Percentiles rank a stretch among this genome's conserved stretches.
These are phyloP conservation scores for Kwoniella shivajii DNA, from an alignment of 1,284 basidiomycete species.

Conservation along the genomic window DNA sequence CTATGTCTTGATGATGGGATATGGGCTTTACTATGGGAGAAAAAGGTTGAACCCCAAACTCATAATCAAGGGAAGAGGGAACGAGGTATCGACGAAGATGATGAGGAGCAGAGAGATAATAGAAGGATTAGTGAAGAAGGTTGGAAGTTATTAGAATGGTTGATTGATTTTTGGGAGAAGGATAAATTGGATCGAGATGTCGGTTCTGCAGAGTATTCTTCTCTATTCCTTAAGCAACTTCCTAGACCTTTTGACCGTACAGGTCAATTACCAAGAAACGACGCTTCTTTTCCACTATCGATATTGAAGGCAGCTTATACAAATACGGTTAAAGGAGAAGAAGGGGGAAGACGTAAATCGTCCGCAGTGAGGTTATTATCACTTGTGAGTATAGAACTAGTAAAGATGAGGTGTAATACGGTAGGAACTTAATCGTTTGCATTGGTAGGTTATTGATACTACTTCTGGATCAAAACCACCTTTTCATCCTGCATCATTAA, in stretches of 20 bases:
- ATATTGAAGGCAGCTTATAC: conserved; percentile 20
- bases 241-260: conserved; percentile 16
- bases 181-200: conserved; percentile 5
- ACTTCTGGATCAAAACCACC: conserved; percentile 6
- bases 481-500: conserved; percentile 29
- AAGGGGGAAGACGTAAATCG: conserved; percentile 1
- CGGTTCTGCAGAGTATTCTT: conserved; percentile 9
- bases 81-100: conserved; percentile 19
- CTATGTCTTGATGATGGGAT: conserved; percentile 25
- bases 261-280: conserved; percentile 21
- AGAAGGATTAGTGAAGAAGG: conserved; percentile 21
- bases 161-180: conserved; percentile 37
- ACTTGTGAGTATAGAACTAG: conserved; percentile 20
- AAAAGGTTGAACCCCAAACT: background rate
- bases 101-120: conserved; percentile 17
- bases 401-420: too few species aligned
- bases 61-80: background rate
- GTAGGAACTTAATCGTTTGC: too few species aligned
- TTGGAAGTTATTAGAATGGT: conserved; percentile 39
- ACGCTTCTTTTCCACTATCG: conserved; percentile 20
- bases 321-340: background rate
- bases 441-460: conserved; percentile 26
- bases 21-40: conserved; percentile 33
- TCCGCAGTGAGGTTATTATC: conserved; percentile 13
- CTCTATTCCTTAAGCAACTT: conserved; percentile 32